Evolutionary conservation across 1,284 basidiomycete species (phyloP).

Genomic region (Mycena citricolor): DNA sequence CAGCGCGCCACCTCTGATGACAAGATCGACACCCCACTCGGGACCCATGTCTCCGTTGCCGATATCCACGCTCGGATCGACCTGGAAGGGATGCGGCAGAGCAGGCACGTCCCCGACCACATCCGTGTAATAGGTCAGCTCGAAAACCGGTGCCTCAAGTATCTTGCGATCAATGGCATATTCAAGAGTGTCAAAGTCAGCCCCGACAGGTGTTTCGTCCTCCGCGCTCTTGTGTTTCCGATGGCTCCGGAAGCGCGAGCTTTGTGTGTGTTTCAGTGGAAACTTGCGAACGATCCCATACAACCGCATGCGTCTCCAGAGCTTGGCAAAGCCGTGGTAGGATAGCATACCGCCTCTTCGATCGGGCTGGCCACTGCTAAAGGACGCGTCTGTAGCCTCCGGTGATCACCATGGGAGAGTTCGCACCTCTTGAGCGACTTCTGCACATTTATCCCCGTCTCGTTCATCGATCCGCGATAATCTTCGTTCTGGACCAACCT

Average conservation of each 20-base stretch:
- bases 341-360: slow-evolving; percentile 40
- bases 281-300: slow-evolving; percentile 39
- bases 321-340: slow-evolving; percentile 48
- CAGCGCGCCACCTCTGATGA: slow-evolving; percentile 69
- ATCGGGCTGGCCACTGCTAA: slow-evolving; percentile 27
- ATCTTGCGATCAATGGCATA: slow-evolving; percentile 87
- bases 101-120: slow-evolving; percentile 65
- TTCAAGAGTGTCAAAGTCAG: slow-evolving; percentile 60
- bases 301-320: slow-evolving; percentile 58
- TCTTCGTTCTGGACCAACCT: slow-evolving; percentile 77
- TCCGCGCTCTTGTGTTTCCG: slow-evolving; percentile 39
- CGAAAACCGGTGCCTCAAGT: slow-evolving; percentile 72
- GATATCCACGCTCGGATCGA: slow-evolving; percentile 54
- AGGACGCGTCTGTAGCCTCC: not conserved
- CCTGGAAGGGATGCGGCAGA: slow-evolving; percentile 29
- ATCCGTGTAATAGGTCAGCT: slow-evolving; percentile 84
- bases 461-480: slow-evolving; percentile 65
- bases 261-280: slow-evolving; percentile 13
- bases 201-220: slow-evolving; percentile 53
- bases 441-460: slow-evolving; percentile 64
- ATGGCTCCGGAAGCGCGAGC: slow-evolving; percentile 31
- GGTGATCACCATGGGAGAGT: not conserved
- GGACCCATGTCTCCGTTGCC: slow-evolving; percentile 88
- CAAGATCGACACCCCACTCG: slow-evolving; percentile 89
- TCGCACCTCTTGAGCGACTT: slow-evolving; percentile 58